Conservation (phyloP, 306 rosid genomes). For the Erythrophleum fordii region DNA sequence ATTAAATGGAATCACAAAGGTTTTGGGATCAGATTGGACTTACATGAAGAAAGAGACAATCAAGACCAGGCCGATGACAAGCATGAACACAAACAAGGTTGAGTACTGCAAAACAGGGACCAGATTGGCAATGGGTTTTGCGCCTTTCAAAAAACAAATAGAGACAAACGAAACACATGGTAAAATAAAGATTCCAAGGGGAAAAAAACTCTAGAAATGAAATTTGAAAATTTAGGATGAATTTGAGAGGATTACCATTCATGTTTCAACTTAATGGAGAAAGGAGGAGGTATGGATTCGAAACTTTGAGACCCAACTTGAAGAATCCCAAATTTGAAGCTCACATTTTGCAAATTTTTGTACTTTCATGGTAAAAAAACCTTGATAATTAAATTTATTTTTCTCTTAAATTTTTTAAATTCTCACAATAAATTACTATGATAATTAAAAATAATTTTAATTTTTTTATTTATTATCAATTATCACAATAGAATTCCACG, state of each 20-base stretch:
- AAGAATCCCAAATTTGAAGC: too few relatives aligned
- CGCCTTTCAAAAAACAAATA: conserved; percentile 53
- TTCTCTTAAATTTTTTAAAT: too few relatives aligned
- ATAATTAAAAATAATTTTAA: too few relatives aligned
- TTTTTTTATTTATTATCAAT: too few relatives aligned
- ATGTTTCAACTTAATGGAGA: too few relatives aligned
- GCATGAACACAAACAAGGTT: conserved; percentile 71
- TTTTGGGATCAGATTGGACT: conserved; percentile 51
- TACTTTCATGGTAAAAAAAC: too few relatives aligned
- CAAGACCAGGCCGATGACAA: conserved; percentile 80
- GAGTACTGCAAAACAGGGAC: conserved; percentile 85
- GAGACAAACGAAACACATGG: neutral
- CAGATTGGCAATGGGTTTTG: conserved; percentile 87
- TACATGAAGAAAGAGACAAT: conserved; percentile 96
- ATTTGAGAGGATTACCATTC: conserved; percentile 39
- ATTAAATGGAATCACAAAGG: neutral
- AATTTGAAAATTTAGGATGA: conserved; percentile 17
- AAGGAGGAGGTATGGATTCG: too few relatives aligned
- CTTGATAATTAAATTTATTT: too few relatives aligned
- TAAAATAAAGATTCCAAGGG: neutral
- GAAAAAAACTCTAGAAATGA: neutral
- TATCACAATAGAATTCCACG: too few relatives aligned
- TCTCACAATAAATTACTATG: too few relatives aligned
- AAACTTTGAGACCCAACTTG: too few relatives aligned
- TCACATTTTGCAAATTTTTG: too few relatives aligned